Conservation (phyloP, 495 filamentous ascomycete genomes). For the Daldinia bambusicola region DNA sequence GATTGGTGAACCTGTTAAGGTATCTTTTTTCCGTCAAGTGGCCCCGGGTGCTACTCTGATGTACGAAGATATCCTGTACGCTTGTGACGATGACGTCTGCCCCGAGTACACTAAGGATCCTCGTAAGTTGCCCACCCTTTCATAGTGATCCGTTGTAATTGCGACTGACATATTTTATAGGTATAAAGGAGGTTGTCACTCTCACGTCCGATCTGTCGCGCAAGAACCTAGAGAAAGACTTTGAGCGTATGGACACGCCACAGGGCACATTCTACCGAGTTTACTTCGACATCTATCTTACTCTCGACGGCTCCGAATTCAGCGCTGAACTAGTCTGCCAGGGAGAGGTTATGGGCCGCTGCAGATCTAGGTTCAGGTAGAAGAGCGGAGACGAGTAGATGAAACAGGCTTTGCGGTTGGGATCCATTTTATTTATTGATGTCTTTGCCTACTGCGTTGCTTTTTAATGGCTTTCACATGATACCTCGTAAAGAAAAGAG, state of each 20-base stretch:
- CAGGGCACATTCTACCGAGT: slow-evolving; percentile 98
- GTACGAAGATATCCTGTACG: slow-evolving; percentile 99
- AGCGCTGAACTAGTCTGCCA: slow-evolving; percentile 98
- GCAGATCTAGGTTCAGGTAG: slow-evolving; percentile 83
- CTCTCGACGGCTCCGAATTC: slow-evolving; percentile 96
- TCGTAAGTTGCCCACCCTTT: slow-evolving; percentile 71
- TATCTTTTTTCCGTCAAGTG: slow-evolving; percentile 98
- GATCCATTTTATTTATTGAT: slow-evolving; percentile 17
- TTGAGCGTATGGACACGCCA: slow-evolving; percentile 98
- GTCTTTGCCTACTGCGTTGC: slow-evolving; percentile 34
- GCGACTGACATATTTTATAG: slow-evolving; percentile 61
- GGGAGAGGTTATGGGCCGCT: slow-evolving; percentile 98
- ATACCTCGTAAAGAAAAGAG: slow-evolving; percentile 40
- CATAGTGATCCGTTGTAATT: background rate
- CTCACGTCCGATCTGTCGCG: slow-evolving; percentile 95
- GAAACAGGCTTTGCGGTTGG: slow-evolving; percentile 17
- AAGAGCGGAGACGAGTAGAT: slow-evolving; percentile 15
- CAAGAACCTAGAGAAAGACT: slow-evolving; percentile 99
- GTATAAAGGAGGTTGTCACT: slow-evolving; percentile 99
- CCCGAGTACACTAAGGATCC: slow-evolving; percentile 99
- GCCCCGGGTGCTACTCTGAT: slow-evolving; percentile 97
- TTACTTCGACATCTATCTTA: slow-evolving; percentile 84
- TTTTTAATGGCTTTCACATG: slow-evolving; percentile 39
- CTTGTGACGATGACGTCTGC: slow-evolving; percentile 97
- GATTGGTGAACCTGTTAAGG: slow-evolving; percentile 99